Percentiles rank a stretch among this genome's conserved stretches.
phyloP scores from a whole-genome alignment of 441 rosid genomes.

The Melastoma candidum region DNA sequence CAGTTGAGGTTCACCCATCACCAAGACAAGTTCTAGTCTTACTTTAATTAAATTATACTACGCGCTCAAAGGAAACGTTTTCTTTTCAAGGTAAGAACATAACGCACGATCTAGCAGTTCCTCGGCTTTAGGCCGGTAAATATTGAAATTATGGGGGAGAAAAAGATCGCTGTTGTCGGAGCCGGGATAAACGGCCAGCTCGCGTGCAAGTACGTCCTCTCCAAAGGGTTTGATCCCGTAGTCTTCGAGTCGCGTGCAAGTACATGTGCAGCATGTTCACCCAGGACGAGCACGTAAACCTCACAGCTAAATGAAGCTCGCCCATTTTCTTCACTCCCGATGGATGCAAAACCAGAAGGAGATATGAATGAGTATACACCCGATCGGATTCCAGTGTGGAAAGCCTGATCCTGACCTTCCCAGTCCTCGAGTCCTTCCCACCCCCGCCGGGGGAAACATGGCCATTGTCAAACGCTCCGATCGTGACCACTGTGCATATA shows the following conservation, averaged over 20 bases:
- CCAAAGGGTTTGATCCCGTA: slow-evolving; percentile 29
- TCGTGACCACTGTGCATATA: slow-evolving; percentile 76
- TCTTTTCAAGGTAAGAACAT: no score
- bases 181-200: slow-evolving; percentile 45
- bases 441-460: slow-evolving; percentile 22
- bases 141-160: slow-evolving; percentile 5
- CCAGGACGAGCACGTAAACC: slow-evolving; percentile 63
- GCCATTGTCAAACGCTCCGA: slow-evolving; percentile 44
- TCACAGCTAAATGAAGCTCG: slow-evolving; percentile 69
- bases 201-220: slow-evolving; percentile 35
- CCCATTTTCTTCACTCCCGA: slow-evolving; percentile 83
- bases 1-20: no score
- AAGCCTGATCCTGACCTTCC: slow-evolving; percentile 77
- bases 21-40: no score
- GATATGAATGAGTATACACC: slow-evolving; percentile 78
- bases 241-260: slow-evolving; percentile 45
- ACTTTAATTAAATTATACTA: no score
- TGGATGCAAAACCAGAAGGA: slow-evolving; percentile 60
- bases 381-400: slow-evolving; percentile 78
- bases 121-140: no score
- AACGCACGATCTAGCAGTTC: no score
- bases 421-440: slow-evolving; percentile 56
- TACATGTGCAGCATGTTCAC: slow-evolving; percentile 71
- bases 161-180: slow-evolving; percentile 27
- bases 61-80: no score